These are phyloP conservation scores for Effrenium voratum DNA, from an alignment of 73 alveolate genomes.

Conservation along the genomic window DNA sequence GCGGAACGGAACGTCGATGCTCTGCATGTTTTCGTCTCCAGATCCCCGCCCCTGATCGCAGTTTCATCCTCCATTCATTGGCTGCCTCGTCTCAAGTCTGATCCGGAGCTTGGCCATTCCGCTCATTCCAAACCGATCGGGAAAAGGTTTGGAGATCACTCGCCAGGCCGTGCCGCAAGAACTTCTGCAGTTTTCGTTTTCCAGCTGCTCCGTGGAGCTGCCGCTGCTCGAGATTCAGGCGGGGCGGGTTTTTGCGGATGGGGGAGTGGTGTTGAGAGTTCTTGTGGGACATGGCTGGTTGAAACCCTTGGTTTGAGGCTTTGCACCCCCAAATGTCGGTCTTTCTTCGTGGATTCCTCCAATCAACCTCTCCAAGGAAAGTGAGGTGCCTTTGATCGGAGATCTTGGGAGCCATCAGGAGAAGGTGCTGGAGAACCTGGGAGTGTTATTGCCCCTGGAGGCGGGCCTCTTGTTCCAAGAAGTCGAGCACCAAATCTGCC, in stretches of 20 bases:
- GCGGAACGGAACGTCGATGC: background rate
- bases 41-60: background rate
- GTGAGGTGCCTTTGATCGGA: no score
- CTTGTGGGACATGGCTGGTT: no score
- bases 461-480: slow-evolving; percentile 11
- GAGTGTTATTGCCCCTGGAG: slow-evolving; percentile 26
- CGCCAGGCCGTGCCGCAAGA: slow-evolving; percentile 42
- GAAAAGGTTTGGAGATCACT: background rate
- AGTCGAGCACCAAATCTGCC: background rate
- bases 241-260: background rate
- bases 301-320: no score
- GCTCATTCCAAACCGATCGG: background rate
- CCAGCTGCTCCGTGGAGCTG: slow-evolving; percentile 41
- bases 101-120: background rate
- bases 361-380: no score
- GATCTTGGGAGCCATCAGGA: slow-evolving; percentile 9
- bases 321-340: no score
- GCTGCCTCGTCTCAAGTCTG: background rate
- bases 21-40: background rate
- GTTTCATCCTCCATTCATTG: background rate
- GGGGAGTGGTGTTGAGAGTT: background rate
- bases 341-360: no score
- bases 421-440: slow-evolving; percentile 30
- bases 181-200: slow-evolving; percentile 35
- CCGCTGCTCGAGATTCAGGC: slow-evolving; percentile 25